Percentiles rank a stretch among this genome's conserved stretches.
Evolutionary conservation across 306 rosid species (phyloP).

Genomic region (Rosa rugosa): DNA sequence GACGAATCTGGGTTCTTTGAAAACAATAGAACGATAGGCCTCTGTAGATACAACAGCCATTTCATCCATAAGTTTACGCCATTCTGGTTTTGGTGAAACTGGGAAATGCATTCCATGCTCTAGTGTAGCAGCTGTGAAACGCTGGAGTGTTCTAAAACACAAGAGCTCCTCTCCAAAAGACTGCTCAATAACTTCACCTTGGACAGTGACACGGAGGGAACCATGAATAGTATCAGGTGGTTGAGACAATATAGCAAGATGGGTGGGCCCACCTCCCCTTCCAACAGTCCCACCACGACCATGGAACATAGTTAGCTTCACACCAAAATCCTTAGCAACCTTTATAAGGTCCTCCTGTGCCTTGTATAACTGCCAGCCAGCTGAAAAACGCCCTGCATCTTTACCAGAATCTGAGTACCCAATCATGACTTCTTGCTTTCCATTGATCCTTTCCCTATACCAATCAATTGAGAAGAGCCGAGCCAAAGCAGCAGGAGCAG

Average conservation of each 20-base stretch:
- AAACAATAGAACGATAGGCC: conserved; percentile 87
- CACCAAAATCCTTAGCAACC: conserved; percentile 78
- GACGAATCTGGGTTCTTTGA: conserved; percentile 89
- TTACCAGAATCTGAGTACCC: conserved; percentile 98
- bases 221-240: conserved; percentile 96
- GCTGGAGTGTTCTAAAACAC: conserved; percentile 94
- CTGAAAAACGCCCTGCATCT: conserved; percentile 96
- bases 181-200: conserved; percentile 97
- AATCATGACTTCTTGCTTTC: conserved; percentile 99
- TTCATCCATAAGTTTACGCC: conserved; percentile 87
- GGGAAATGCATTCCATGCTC: conserved; percentile 91
- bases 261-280: conserved; percentile 98
- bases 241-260: conserved; percentile 95
- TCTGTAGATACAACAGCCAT: conserved; percentile 90
- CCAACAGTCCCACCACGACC: conserved; percentile 99
- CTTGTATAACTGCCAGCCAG: conserved; percentile 96
- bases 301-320: conserved; percentile 96
- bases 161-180: conserved; percentile 92
- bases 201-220: conserved; percentile 95
- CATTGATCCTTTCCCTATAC: conserved; percentile 72
- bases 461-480: conserved; percentile 84
- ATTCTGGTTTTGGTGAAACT: conserved; percentile 84
- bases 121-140: conserved; percentile 89
- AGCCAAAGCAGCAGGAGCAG: conserved; percentile 92
- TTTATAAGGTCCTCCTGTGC: conserved; percentile 95